Conservation (phyloP, 768 basidiomycete genomes). For the Tulasnella sp. region DNA sequence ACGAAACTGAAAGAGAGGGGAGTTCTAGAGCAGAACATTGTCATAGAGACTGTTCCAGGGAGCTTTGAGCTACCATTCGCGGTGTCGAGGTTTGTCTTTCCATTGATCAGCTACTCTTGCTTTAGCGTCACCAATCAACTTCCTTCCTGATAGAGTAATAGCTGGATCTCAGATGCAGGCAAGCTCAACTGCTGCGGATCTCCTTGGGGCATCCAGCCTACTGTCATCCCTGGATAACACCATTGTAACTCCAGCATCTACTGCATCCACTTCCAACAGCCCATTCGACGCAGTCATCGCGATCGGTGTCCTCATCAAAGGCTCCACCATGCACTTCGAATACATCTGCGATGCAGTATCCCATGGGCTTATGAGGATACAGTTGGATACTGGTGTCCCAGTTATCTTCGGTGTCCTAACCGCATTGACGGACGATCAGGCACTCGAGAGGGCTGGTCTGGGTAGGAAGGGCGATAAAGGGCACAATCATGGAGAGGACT, state of each 20-base stretch:
- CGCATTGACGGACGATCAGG: conserved; percentile 86
- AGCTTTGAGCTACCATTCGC: conserved; percentile 88
- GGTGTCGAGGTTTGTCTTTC: conserved; percentile 75
- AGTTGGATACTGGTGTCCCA: conserved; percentile 86
- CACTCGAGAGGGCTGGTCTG: conserved; percentile 86
- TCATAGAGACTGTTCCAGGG: conserved; percentile 85
- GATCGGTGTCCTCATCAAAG: conserved; percentile 96
- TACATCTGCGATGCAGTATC: conserved; percentile 94
- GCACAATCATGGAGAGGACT: conserved; percentile 97
- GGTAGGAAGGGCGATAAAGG: conserved; percentile 58
- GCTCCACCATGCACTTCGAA: conserved; percentile 97
- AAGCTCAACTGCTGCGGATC: conserved; percentile 65
- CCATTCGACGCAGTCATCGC: conserved; percentile 96
- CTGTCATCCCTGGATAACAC: conserved; percentile 45
- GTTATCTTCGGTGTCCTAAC: conserved; percentile 97
- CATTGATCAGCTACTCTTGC: conserved; percentile 64
- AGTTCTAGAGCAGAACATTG: conserved; percentile 83
- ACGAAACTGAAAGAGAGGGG: conserved; percentile 73
- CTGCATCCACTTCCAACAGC: conserved; percentile 36
- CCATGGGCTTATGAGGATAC: conserved; percentile 88
- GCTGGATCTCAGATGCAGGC: conserved; percentile 77
- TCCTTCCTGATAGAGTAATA: conserved; percentile 54
- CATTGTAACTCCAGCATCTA: conserved; percentile 33
- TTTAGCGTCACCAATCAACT: neutral
- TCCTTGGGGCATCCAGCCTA: conserved; percentile 46